Base-by-base conservation (phyloP, 1,284 basidiomycete species). In the Microbotryum intermedium region DNA sequence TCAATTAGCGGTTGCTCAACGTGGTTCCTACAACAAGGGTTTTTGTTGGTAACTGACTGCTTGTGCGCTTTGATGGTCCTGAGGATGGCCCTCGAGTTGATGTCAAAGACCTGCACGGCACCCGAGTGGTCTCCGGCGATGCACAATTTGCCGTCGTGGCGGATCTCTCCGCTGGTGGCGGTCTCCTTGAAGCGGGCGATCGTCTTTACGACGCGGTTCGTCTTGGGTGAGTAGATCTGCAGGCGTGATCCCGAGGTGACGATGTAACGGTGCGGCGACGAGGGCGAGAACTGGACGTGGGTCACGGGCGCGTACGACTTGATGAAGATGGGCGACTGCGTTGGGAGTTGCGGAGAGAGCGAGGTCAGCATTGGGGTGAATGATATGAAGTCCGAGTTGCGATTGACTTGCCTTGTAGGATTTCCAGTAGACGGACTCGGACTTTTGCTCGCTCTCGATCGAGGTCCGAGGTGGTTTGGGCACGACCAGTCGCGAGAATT, bases 131-230 rank as follows among this genome's bases (percentile, higher is more conserved):
- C 91, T 58, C 91, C 94, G 0, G 93, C 94, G 0, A 97, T 87
- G 29, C 97, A 83, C 44, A 99, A 81, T 74, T 94, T 95, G 28
- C 94, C 95, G 75, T 99, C 95, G 55, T 81, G 82, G 57, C 95
- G 82, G 61, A 97, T 91, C 70, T 83, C 82, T 16, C 86, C 92
- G 69, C 87, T 87, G 60, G 92, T 80, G 2, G 93, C 93, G 34
- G 94, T 87, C 72, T 97, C 94, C 75, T 95, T 95, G 78, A 98
- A 99, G 39, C 95, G 80, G 29, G 91, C 88, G 62, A 99, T 92
- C 0, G 90, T 95, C 79, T 98, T 98, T 20, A 86, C 88, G 46
- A 97, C 85, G 74, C 93, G 91, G 74, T 93, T 90, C 9, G 93
- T 97, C 62, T 89, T 84, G 39, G 92, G 91, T 20, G 90, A 90